phyloP scores from a whole-genome alignment of 148 eudicot species.

The Vaccinium vitisidaea region DNA sequence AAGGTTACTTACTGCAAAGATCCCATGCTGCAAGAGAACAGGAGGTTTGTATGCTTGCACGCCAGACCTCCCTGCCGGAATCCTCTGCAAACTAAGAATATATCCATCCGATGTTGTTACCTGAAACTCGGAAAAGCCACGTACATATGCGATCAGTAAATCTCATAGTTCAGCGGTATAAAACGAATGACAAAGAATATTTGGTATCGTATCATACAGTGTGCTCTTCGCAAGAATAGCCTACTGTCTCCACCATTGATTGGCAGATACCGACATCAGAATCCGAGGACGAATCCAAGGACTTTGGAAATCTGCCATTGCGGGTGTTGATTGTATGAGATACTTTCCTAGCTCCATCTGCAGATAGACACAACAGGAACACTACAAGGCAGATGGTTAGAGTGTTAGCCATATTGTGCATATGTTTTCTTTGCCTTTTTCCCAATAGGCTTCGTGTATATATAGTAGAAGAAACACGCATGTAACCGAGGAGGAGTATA shows the following conservation, averaged over 20 bases:
- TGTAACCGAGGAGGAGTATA: not conserved
- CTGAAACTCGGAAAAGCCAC: constrained; percentile 16
- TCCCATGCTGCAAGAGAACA: constrained; percentile 54
- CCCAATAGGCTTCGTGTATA: not conserved
- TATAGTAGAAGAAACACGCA: constrained; percentile 10
- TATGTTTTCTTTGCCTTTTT: no score
- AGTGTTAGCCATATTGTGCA: not conserved
- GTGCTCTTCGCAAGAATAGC: constrained; percentile 47
- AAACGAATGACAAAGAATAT: not conserved
- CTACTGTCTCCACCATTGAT: constrained; percentile 32
- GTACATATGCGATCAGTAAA: not conserved
- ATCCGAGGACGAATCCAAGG: not conserved
- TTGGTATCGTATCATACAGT: constrained; percentile 15
- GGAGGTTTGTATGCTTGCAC: constrained; percentile 25
- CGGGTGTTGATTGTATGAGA: not conserved
- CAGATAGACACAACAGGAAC: constrained; percentile 27
- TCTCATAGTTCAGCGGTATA: not conserved
- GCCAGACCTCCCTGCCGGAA: constrained; percentile 34
- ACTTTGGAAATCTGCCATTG: not conserved
- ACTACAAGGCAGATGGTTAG: constrained; percentile 15
- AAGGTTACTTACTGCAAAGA: constrained; percentile 31
- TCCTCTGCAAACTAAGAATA: constrained; percentile 46
- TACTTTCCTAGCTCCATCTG: constrained; percentile 34
- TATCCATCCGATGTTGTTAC: constrained; percentile 48
- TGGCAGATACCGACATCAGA: constrained; percentile 30